Conservation (phyloP, 2,329 filamentous ascomycete genomes). For the Aspergillus hiratsukae region DNA sequence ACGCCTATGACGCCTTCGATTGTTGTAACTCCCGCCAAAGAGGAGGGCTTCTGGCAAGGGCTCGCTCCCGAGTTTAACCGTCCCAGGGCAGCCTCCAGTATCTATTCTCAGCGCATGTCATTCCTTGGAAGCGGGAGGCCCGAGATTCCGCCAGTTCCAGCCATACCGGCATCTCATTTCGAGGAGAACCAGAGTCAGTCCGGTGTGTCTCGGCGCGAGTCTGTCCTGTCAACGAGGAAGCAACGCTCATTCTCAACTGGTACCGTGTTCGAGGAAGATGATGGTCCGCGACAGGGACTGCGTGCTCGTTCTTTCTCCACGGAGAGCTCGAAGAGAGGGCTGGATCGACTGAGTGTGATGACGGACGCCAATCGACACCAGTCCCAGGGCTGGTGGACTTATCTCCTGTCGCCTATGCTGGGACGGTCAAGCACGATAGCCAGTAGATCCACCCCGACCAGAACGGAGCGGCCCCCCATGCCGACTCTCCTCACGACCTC, state of each 20-base stretch:
- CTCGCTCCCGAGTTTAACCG: conserved; percentile 20
- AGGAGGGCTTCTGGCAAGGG: conserved; percentile 34
- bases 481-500: conserved; percentile 18
- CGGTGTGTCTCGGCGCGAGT: conserved; percentile 12
- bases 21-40: conserved; percentile 42
- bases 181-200: conserved; percentile 11
- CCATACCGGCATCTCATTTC: conserved; percentile 33
- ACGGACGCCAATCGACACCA: conserved; percentile 34
- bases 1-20: conserved; percentile 44
- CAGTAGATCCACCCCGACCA: conserved; percentile 25
- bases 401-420: conserved; percentile 43
- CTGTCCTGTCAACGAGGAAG: conserved; percentile 18
- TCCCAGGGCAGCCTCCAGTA: conserved; percentile 37
- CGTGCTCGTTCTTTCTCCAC: conserved; percentile 23
- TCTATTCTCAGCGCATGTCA: conserved; percentile 41
- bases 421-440: conserved; percentile 33
- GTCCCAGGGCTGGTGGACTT: conserved; percentile 49
- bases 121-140: conserved; percentile 20
- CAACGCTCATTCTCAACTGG: conserved; percentile 30
- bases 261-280: conserved; percentile 37
- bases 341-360: conserved; percentile 31
- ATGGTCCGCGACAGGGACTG: conserved; percentile 3
- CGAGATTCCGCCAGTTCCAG: conserved; percentile 38
- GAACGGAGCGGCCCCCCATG: conserved; percentile 21
- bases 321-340: conserved; percentile 27